These are phyloP conservation scores for Apiotrichum gamsii DNA, from an alignment of 1,284 basidiomycete genomes.

Conservation along the genomic window DNA sequence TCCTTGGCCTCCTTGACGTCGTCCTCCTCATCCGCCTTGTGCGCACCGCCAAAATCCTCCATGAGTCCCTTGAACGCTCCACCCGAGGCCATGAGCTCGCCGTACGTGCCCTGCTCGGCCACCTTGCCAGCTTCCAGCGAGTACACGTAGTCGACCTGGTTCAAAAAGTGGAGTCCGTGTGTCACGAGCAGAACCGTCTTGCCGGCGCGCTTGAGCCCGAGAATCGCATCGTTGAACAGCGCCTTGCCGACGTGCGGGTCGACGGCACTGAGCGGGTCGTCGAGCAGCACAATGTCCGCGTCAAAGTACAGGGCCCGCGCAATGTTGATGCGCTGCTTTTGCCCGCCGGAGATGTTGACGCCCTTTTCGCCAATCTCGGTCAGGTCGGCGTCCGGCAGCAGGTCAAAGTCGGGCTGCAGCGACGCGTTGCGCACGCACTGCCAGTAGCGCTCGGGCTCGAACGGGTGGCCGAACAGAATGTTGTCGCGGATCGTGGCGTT, in stretches of 20 bases:
- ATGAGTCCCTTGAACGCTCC: constrained; percentile 59
- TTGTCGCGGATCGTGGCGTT: constrained; percentile 58
- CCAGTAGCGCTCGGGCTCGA: constrained; percentile 16
- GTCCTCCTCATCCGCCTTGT: constrained; percentile 46
- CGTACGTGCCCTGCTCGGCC: constrained; percentile 9
- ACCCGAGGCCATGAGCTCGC: constrained; percentile 15
- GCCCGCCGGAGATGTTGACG: constrained; percentile 39
- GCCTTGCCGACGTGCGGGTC: constrained; percentile 57
- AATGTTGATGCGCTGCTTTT: constrained; percentile 66
- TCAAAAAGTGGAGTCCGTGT: constrained; percentile 51
- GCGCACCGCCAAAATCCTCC: constrained; percentile 57
- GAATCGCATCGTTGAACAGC: constrained; percentile 57
- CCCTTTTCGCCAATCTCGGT: constrained; percentile 69
- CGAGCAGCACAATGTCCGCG: constrained; percentile 49
- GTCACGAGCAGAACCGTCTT: constrained; percentile 58
- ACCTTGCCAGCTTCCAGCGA: constrained; percentile 22
- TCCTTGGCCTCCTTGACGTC: constrained; percentile 21
- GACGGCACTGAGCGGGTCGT: constrained; percentile 56
- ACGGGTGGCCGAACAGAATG: constrained; percentile 26
- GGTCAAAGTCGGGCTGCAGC: constrained; percentile 26
- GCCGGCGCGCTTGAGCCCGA: constrained; percentile 56
- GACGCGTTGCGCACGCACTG: constrained; percentile 26
- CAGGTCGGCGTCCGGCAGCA: constrained; percentile 38
- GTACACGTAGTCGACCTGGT: constrained; percentile 23
- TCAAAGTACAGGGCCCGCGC: constrained; percentile 69